These are phyloP conservation scores for Aspergillus eucalypticola DNA, from an alignment of 2,329 filamentous ascomycete genomes.

Conservation along the genomic window DNA sequence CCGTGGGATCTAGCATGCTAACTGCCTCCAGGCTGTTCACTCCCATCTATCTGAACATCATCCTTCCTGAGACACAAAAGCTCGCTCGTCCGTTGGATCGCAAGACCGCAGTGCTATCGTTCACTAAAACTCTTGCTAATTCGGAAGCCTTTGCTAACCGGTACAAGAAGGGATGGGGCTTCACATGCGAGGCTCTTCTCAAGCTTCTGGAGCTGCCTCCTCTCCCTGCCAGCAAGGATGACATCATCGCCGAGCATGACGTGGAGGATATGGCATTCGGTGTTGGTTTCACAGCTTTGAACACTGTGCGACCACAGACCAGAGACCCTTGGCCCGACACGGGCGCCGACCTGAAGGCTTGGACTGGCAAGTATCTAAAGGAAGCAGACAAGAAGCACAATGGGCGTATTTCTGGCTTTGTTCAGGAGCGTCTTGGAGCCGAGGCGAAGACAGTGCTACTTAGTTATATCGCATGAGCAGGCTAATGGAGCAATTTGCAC, in stretches of 20 bases:
- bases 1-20: slow-evolving; percentile 11
- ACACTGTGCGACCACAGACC: slow-evolving; percentile 75
- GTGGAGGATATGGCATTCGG: slow-evolving; percentile 95
- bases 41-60: slow-evolving; percentile 80
- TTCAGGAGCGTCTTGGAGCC: slow-evolving; percentile 67
- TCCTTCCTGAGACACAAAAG: slow-evolving; percentile 86
- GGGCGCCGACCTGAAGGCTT: slow-evolving; percentile 71
- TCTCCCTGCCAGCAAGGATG: slow-evolving; percentile 68
- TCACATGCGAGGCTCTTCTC: slow-evolving; percentile 85
- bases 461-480: slow-evolving; percentile 47
- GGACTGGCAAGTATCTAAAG: slow-evolving; percentile 80
- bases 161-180: slow-evolving; percentile 86
- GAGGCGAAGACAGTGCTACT: slow-evolving; percentile 55
- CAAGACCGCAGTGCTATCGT: slow-evolving; percentile 88
- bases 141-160: slow-evolving; percentile 78
- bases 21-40: slow-evolving; percentile 65
- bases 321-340: slow-evolving; percentile 86
- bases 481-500: neutral
- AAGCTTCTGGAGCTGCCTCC: slow-evolving; percentile 89
- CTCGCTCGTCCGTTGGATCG: slow-evolving; percentile 84
- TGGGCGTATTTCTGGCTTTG: slow-evolving; percentile 70
- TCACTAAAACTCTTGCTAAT: slow-evolving; percentile 88
- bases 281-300: slow-evolving; percentile 88
- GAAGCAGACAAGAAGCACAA: slow-evolving; percentile 72
- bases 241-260: slow-evolving; percentile 81